Evolutionary conservation across 2,329 filamentous ascomycete species (phyloP).

Genomic region (Aspergillus japonicus): DNA sequence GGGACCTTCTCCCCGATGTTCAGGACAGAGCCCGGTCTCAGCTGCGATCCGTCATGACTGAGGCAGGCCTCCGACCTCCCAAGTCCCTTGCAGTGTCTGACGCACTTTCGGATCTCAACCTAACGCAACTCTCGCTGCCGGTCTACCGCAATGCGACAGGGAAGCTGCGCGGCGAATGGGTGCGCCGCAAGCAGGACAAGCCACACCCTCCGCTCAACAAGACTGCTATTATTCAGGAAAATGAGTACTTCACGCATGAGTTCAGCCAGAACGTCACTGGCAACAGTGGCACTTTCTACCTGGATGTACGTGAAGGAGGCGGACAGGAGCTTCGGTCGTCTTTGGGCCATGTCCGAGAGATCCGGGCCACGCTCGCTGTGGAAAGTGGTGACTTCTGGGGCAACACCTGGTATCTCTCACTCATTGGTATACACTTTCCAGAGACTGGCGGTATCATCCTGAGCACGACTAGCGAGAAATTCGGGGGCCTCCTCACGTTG

Average conservation of each 20-base stretch:
- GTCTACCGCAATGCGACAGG: conserved; percentile 80
- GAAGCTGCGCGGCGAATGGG: conserved; percentile 73
- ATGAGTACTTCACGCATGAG: conserved; percentile 64
- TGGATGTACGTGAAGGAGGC: conserved; percentile 63
- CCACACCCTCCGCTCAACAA: conserved; percentile 60
- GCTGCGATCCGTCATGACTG: conserved; percentile 35
- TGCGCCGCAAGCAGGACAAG: conserved; percentile 55
- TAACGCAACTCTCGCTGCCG: conserved; percentile 47
- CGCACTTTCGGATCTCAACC: conserved; percentile 29
- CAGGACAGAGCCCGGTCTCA: conserved; percentile 64
- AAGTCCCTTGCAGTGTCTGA: conserved; percentile 27
- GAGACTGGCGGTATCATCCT: conserved; percentile 76
- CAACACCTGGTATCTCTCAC: conserved; percentile 73
- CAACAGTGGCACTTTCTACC: conserved; percentile 63
- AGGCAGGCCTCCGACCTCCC: conserved; percentile 33
- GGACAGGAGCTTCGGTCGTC: conserved; percentile 38
- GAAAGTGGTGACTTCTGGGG: conserved; percentile 69
- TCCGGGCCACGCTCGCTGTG: conserved; percentile 68
- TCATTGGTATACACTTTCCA: conserved; percentile 85
- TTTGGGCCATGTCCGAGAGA: conserved; percentile 61
- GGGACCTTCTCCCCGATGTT: conserved; percentile 69
- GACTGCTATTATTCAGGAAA: conserved; percentile 61
- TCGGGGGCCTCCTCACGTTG: conserved; percentile 83
- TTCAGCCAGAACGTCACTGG: conserved; percentile 84
- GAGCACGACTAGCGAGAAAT: conserved; percentile 90